phyloP scores from a whole-genome alignment of 495 filamentous ascomycete species.

The Daldinia caldariorum region DNA sequence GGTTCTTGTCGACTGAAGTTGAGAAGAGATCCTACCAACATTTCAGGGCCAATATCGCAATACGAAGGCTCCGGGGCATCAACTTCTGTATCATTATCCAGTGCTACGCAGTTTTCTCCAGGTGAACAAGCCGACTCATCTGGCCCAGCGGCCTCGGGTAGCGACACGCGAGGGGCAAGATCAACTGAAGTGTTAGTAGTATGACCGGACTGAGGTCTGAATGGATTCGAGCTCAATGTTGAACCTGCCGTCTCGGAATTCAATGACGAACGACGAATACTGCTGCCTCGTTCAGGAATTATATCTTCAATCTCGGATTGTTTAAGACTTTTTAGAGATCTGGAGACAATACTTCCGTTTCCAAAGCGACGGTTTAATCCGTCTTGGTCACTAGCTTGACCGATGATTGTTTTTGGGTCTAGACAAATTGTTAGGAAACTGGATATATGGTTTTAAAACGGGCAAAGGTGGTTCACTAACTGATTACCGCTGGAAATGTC shows the following conservation, averaged over 20 bases:
- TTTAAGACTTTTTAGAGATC: constrained; percentile 29
- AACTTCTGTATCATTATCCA: not conserved
- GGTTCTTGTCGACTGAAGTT: constrained; percentile 9
- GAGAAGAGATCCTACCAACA: constrained; percentile 31
- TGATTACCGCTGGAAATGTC: constrained; percentile 15
- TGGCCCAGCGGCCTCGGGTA: constrained; percentile 13
- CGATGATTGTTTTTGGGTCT: constrained; percentile 26
- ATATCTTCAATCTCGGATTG: constrained; percentile 40
- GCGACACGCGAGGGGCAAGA: constrained; percentile 35
- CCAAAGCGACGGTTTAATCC: constrained; percentile 28
- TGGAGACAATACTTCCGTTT: constrained; percentile 38
- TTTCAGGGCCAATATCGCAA: constrained; percentile 15
- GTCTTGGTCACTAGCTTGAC: constrained; percentile 27
- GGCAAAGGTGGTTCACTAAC: constrained; percentile 33
- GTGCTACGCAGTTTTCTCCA: not conserved
- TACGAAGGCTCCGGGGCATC: constrained; percentile 6
- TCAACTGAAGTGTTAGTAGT: constrained; percentile 58
- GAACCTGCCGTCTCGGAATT: constrained; percentile 54
- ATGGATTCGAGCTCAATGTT: constrained; percentile 52
- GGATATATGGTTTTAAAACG: not conserved
- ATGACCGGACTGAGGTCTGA: constrained; percentile 53
- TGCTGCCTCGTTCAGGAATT: constrained; percentile 46
- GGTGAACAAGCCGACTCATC: not conserved
- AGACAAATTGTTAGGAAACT: constrained; percentile 16
- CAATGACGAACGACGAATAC: constrained; percentile 52